Base-by-base conservation (phyloP, 2,329 filamentous ascomycete species). In the Ceratocystis huliohia region DNA sequence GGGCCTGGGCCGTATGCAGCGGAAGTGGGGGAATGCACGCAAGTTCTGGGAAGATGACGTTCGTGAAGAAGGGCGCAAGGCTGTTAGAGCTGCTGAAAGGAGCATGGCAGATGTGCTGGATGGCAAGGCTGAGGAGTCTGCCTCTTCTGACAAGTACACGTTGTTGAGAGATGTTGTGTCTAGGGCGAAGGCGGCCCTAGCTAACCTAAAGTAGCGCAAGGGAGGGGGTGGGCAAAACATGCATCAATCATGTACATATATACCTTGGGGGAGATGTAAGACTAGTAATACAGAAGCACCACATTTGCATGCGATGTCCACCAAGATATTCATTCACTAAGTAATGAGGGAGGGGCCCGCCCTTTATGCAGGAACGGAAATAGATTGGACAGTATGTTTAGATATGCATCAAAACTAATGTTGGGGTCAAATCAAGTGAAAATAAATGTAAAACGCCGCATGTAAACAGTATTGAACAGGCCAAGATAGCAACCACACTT, bases 21-120 rank as follows among this genome's bases (percentile, higher is more conserved):
- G 77, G 70, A 82, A 80, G 70, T 87, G 85, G 85, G 84, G 87
- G 70, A 74, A 78, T 2, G 84, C 83, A 2, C 78, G 84, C 33
- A 73, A 72, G 5, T 86, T 82, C 71, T 87, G 85, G 85, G 82
- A 87, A 72, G 82, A 80, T 1, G 84, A 87, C 70, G 84, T 87
- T n/a, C 78, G 83, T 48, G 85, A 87, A 69, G 84, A 87, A 67
- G 85, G 85, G 1, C 80, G 84, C 70, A 86, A 85, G 73, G 82
- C 84, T 4, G 79, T 87, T 5, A 75, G 82, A 65, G 80, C 76
- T 3, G 79, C 81, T 1, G 84, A 87, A 72, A 75, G 77, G 57
- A 81, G 79, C 61, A 75, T 86, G 30, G 77, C 74, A 0, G 74
- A 78, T 8, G 78, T 80, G 22, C 72, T 87, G 17, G 75, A 76